Evolutionary conservation across 2,329 filamentous ascomycete genomes (phyloP).

Genomic region (Epichloe amarillans): DNA sequence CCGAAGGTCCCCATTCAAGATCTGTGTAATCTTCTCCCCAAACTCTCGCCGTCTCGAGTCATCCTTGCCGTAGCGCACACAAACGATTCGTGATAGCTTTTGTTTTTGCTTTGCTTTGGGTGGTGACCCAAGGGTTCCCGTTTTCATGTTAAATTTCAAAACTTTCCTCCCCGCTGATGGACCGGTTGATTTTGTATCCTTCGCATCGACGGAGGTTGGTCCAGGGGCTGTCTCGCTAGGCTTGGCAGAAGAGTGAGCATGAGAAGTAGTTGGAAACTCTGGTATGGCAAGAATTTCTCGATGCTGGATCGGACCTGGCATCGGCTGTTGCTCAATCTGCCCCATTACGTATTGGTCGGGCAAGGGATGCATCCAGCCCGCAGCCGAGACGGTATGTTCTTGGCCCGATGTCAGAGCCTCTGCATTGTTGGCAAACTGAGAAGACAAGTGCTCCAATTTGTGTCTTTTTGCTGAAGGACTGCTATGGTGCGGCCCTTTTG

Average conservation of each 20-base stretch:
- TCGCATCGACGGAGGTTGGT: background rate
- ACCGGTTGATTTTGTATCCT: background rate
- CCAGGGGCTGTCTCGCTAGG: background rate
- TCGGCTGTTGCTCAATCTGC: background rate
- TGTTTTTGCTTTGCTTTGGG: slow-evolving; percentile 36
- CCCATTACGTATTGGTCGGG: background rate
- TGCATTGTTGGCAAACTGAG: slow-evolving; percentile 3
- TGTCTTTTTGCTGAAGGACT: background rate
- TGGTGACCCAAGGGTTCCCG: slow-evolving; percentile 49
- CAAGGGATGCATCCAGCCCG: background rate
- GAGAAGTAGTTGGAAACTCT: background rate
- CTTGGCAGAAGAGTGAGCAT: background rate
- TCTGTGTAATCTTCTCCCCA: slow-evolving; percentile 48
- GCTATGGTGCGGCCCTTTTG: background rate
- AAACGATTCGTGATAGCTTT: slow-evolving; percentile 30
- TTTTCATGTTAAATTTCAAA: slow-evolving; percentile 43
- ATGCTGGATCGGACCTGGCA: background rate
- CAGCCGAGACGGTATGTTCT: background rate
- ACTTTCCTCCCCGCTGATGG: slow-evolving; percentile 27
- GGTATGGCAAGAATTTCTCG: background rate
- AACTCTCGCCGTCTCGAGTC: slow-evolving; percentile 30
- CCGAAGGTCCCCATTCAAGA: slow-evolving; percentile 31
- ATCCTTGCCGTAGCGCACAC: slow-evolving; percentile 46
- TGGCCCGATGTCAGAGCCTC: background rate
- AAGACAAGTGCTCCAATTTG: slow-evolving; percentile 5